Evolutionary conservation across 2,329 filamentous ascomycete species (phyloP).

Genomic region (Aspergillus sclerotialis): DNA sequence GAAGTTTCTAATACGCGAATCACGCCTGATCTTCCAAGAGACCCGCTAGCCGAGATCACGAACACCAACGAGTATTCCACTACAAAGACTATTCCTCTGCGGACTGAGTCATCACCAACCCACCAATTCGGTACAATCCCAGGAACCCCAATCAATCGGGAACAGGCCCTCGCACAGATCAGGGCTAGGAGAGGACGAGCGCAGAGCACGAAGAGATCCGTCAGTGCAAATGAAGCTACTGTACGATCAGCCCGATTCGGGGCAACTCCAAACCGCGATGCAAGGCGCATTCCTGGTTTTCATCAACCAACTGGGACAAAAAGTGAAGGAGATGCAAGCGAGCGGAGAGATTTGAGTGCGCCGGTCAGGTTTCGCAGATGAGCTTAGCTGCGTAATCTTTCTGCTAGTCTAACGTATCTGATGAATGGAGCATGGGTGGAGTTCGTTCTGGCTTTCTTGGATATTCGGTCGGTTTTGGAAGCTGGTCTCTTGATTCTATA

Average conservation of each 20-base stretch:
- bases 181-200: conserved; percentile 40
- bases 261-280: conserved; percentile 17
- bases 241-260: conserved; percentile 18
- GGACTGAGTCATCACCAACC: conserved; percentile 16
- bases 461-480: no score
- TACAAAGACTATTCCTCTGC: conserved; percentile 26
- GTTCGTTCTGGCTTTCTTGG: no score
- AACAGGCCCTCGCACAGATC: conserved; percentile 44
- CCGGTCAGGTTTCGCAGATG: conserved; percentile 27
- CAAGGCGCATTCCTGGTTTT: conserved; percentile 28
- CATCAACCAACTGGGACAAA: conserved; percentile 19
- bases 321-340: conserved; percentile 19
- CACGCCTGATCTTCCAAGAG: conserved; percentile 4
- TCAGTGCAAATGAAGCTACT: conserved; percentile 31
- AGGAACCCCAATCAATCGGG: conserved; percentile 39
- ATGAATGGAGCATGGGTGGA: no score
- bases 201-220: conserved; percentile 36
- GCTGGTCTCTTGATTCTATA: no score
- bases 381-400: no score
- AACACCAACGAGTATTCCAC: conserved; percentile 12
- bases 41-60: conserved; percentile 2
- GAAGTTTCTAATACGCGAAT: conserved; percentile 6
- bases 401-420: no score
- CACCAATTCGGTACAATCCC: conserved; percentile 24
- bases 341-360: conserved; percentile 32